These are phyloP conservation scores for Penicillium sp. DNA, from an alignment of 2,329 filamentous ascomycete genomes.

Conservation along the genomic window DNA sequence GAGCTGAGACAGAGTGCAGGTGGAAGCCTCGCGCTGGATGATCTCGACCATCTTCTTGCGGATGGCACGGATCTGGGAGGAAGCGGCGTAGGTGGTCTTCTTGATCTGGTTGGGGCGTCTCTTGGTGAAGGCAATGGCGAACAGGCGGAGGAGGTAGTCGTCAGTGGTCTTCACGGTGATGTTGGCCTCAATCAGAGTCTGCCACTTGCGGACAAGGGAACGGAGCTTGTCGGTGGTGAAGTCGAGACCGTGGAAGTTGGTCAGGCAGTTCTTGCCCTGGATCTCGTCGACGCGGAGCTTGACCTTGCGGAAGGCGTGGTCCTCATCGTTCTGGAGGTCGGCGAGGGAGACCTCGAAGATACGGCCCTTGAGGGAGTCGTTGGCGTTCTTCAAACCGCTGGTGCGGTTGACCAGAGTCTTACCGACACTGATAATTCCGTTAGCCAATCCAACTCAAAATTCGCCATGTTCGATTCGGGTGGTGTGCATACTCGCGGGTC, in stretches of 20 bases:
- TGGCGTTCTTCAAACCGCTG: constrained; percentile 99
- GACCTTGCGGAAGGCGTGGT: constrained; percentile 99
- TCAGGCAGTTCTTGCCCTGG: constrained; percentile 99
- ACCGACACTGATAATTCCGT: constrained; percentile 70
- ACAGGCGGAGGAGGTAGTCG: constrained; percentile 98
- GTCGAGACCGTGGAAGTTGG: constrained; percentile 99
- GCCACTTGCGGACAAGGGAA: constrained; percentile 99
- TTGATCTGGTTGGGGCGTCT: constrained; percentile 99
- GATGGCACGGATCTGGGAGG: constrained; percentile 96
- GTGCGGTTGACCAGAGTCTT: constrained; percentile 99
- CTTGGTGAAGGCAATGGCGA: constrained; percentile 99
- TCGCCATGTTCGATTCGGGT: constrained; percentile 1
- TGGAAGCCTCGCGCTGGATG: constrained; percentile 91
- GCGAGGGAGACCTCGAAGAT: constrained; percentile 99
- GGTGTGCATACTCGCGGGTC: constrained; percentile 81
- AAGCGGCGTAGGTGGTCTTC: constrained; percentile 98
- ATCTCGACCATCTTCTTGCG: constrained; percentile 99
- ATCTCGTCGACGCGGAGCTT: constrained; percentile 98
- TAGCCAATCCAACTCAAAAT: constrained; percentile 12
- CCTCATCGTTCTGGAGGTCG: constrained; percentile 99
- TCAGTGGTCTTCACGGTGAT: constrained; percentile 99
- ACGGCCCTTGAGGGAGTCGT: constrained; percentile 97
- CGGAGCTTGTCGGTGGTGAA: constrained; percentile 99
- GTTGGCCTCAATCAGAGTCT: constrained; percentile 98
- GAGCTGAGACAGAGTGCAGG: constrained; percentile 92